Percentiles rank a stretch among this genome's conserved stretches.
phyloP scores from a whole-genome alignment of 2,329 filamentous ascomycete species.

The Fusarium secorum region DNA sequence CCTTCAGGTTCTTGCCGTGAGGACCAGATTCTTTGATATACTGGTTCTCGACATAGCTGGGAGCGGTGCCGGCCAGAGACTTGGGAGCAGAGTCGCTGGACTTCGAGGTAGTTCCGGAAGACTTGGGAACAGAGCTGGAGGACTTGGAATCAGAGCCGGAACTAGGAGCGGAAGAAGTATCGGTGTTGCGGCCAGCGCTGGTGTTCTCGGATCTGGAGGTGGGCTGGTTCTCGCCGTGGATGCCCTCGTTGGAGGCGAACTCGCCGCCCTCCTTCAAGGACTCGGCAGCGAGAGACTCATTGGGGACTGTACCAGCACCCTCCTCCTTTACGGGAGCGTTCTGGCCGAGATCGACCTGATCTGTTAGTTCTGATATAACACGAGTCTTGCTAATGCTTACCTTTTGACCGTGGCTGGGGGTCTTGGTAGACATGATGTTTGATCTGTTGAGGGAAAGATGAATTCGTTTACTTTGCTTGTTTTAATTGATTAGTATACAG shows the following conservation, averaged over 20 bases:
- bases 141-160: constrained; percentile 1
- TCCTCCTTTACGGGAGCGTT: constrained; percentile 64
- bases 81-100: not conserved
- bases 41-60: constrained; percentile 50
- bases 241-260: constrained; percentile 67
- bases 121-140: not conserved
- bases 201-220: constrained; percentile 7
- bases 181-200: not conserved
- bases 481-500: not conserved
- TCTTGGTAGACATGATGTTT: constrained; percentile 33
- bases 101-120: not conserved
- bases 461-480: not conserved
- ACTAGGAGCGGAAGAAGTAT: not conserved
- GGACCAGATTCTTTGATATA: constrained; percentile 46
- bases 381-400: constrained; percentile 9
- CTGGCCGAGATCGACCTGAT: constrained; percentile 56
- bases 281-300: constrained; percentile 79
- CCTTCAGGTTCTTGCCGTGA: constrained; percentile 55
- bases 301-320: constrained; percentile 67
- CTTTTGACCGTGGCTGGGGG: constrained; percentile 35
- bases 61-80: constrained; percentile 43
- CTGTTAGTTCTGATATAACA: constrained; percentile 1
- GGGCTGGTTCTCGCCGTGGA: constrained; percentile 40
- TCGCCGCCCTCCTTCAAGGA: constrained; percentile 67
- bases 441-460: not conserved